A percentile compares a stretch with the other conserved stretches of the same genome.
Evolutionary conservation across 345 rosid genomes (phyloP).

Genomic region (Kernera saxatilis): DNA sequence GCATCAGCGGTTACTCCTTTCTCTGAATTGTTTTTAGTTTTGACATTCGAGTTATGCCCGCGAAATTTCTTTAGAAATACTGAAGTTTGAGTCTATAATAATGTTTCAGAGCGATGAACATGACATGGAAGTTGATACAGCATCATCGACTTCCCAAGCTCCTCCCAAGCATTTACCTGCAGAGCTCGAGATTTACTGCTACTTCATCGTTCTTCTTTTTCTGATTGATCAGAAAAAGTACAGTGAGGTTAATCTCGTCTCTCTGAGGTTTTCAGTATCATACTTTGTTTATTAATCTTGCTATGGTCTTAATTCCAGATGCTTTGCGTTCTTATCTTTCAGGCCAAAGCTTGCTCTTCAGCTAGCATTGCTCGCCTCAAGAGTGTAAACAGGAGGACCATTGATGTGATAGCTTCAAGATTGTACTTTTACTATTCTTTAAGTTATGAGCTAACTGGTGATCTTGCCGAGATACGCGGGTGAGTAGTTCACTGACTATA

Average conservation of each 20-base stretch:
- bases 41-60: not conserved
- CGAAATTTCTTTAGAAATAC: not conserved
- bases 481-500: constrained; percentile 28
- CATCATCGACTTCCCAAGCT: constrained; percentile 47
- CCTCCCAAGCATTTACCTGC: constrained; percentile 52
- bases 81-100: not conserved
- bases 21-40: not conserved
- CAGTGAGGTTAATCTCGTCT: constrained; percentile 42
- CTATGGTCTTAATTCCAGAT: not conserved
- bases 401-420: constrained; percentile 78
- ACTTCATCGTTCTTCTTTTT: constrained; percentile 65
- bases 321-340: not conserved
- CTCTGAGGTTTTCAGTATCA: not conserved
- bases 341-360: constrained; percentile 90
- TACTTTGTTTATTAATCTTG: not conserved
- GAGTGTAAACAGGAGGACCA: constrained; percentile 64
- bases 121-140: constrained; percentile 90
- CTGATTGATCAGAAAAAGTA: constrained; percentile 74
- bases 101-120: constrained; percentile 56
- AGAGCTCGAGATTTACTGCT: constrained; percentile 72
- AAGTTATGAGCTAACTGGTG: constrained; percentile 69
- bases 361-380: constrained; percentile 69
- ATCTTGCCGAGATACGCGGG: constrained; percentile 87
- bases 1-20: not conserved
- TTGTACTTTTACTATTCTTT: constrained; percentile 73